phyloP scores from a whole-genome alignment of 2,329 filamentous ascomycete genomes.

The Claviceps lovelessii region DNA sequence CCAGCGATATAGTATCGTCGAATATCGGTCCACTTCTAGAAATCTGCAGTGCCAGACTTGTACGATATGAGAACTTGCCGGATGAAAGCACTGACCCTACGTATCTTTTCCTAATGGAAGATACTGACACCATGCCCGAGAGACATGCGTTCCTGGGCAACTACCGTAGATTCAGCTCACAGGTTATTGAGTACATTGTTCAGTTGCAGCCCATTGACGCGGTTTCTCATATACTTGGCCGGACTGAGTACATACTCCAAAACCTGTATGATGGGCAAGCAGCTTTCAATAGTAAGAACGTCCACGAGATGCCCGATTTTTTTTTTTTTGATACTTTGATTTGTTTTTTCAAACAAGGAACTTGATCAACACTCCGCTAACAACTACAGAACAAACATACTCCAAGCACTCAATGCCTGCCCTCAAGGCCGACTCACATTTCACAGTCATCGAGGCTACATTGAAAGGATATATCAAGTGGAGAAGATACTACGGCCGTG shows the following conservation, averaged over 20 bases:
- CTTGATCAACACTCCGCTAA: neutral
- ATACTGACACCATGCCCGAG: slow-evolving; percentile 89
- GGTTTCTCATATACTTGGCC: slow-evolving; percentile 70
- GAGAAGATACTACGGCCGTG: slow-evolving; percentile 26
- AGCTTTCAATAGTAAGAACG: slow-evolving; percentile 46
- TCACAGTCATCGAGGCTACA: slow-evolving; percentile 75
- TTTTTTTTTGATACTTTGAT: no score
- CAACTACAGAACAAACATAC: slow-evolving; percentile 36
- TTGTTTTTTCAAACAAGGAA: neutral
- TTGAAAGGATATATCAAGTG: slow-evolving; percentile 82
- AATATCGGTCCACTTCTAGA: slow-evolving; percentile 67
- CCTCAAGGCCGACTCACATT: slow-evolving; percentile 74
- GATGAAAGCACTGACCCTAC: slow-evolving; percentile 70
- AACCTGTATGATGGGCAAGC: slow-evolving; percentile 60
- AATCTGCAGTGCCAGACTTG: slow-evolving; percentile 65
- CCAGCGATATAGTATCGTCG: slow-evolving; percentile 43
- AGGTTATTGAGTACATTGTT: slow-evolving; percentile 77
- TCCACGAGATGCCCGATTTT: neutral
- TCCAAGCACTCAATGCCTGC: slow-evolving; percentile 58
- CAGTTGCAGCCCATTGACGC: slow-evolving; percentile 71
- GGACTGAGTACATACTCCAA: slow-evolving; percentile 59
- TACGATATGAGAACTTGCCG: slow-evolving; percentile 77
- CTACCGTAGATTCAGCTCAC: slow-evolving; percentile 78
- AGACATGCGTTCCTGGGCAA: slow-evolving; percentile 91
- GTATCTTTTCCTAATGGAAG: slow-evolving; percentile 71